Evolutionary conservation across 208 protist genomes (phyloP), one percentile per base, ranked within the genome.

Genomic region (Trypanosoma congolense): DNA sequence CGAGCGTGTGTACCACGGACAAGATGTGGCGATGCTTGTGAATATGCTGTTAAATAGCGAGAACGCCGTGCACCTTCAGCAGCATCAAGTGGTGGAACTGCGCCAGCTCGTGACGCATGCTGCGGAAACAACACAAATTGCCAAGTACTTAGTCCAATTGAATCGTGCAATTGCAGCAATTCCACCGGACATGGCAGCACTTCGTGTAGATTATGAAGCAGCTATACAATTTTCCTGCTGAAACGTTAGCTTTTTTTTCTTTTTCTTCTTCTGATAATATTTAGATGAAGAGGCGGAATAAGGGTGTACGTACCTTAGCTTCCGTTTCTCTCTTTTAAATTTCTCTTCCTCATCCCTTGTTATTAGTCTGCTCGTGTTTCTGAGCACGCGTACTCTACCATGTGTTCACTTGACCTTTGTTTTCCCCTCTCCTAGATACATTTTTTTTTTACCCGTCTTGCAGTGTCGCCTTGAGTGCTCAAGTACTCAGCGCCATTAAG

Each of bases 61-160:
- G 18, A 59, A 78, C 25, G 51, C 77, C 0, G 44, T 51, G 4
- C 58, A 82, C 35, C 75, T 94, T 1, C 73, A 67, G 16, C 56
- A 68, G 6, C 65, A 90, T 44, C 74, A 84, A 66, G 72, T 84
- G 30, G 56, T 55, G 2, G 57, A 74, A 2, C 38, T 87, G 26
- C 80, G 90, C 51, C 70, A 71, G 30, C 73, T 94, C 2, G 51
- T 83, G 45, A 62, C 77, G 41, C 57, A 83, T 48, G 62, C 79
- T 4, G 64, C 62, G 22, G 77, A 89, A 54, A 65, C 70, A 8
- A 88, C 81, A 24, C 87, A 87, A 21, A 71, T 90, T 21, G 78
- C 81, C 16, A 83, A 78, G 42, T 75, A 79, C 25, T 56, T 94
- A 35, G 73, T 94, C 24, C 77, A 90, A 42, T 61, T 90, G 40